These are phyloP conservation scores for Metroxylon sagu DNA, from an alignment of 176 grass and related monocot species.

Conservation along the genomic window DNA sequence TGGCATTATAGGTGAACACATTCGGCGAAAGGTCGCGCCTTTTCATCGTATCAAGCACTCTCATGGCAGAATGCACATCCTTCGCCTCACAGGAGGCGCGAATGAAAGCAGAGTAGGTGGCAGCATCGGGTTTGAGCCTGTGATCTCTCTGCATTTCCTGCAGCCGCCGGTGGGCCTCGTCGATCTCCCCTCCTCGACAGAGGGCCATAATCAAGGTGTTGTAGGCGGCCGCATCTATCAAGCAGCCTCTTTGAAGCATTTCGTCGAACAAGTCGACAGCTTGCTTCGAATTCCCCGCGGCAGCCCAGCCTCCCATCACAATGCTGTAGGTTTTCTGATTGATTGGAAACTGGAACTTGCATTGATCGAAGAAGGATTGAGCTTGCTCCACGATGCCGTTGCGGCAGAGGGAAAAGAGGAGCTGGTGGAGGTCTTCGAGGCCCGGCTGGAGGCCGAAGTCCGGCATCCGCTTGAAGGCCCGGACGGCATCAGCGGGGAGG, in stretches of 20 bases:
- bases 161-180: slow-evolving; percentile 28
- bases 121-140: slow-evolving; percentile 43
- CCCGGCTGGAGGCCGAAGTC: slow-evolving; percentile 39
- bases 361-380: slow-evolving; percentile 48
- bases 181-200: slow-evolving; percentile 43
- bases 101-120: slow-evolving; percentile 64
- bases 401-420: slow-evolving; percentile 56
- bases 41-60: slow-evolving; percentile 65
- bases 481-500: slow-evolving; percentile 46
- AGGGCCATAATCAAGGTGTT: slow-evolving; percentile 57
- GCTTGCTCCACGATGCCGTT: slow-evolving; percentile 56
- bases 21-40: slow-evolving; percentile 46
- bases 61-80: slow-evolving; percentile 44
- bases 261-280: slow-evolving; percentile 53
- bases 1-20: slow-evolving; percentile 69
- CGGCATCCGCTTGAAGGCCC: slow-evolving; percentile 49
- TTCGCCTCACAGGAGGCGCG: slow-evolving; percentile 42
- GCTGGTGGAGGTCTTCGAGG: slow-evolving; percentile 44
- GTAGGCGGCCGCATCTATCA: slow-evolving; percentile 35
- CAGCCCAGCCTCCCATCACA: slow-evolving; percentile 65
- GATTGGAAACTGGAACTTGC: slow-evolving; percentile 18
- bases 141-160: slow-evolving; percentile 42
- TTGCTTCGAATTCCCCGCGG: slow-evolving; percentile 17
- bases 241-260: slow-evolving; percentile 40
- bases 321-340: slow-evolving; percentile 69